Evolutionary conservation across 2,329 filamentous ascomycete genomes (phyloP).

Genomic region (Lasiodiplodia gonubiensis): DNA sequence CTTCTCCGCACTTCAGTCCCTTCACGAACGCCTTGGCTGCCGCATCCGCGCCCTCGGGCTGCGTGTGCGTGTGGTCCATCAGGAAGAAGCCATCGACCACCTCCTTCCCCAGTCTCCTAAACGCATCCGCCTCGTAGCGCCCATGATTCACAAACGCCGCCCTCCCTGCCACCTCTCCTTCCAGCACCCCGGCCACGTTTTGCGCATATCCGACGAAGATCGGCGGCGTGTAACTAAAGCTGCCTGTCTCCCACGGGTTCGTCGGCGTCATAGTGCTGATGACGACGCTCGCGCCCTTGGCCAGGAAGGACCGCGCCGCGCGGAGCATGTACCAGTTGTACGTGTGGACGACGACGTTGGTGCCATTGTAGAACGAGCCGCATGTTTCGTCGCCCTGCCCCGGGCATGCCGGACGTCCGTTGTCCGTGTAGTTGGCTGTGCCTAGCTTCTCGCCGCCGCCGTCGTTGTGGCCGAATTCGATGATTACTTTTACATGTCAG

Average conservation of each 20-base stretch:
- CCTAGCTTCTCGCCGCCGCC: slow-evolving; percentile 52
- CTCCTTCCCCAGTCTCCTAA: slow-evolving; percentile 55
- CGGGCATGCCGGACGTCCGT: slow-evolving; percentile 65
- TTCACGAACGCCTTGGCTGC: slow-evolving; percentile 65
- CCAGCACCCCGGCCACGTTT: slow-evolving; percentile 51
- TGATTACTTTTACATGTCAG: slow-evolving; percentile 56
- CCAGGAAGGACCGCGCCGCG: slow-evolving; percentile 59
- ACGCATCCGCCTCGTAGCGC: slow-evolving; percentile 62
- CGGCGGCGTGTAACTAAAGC: slow-evolving; percentile 54
- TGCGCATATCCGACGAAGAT: slow-evolving; percentile 64
- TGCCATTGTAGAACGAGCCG: slow-evolving; percentile 57
- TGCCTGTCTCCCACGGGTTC: slow-evolving; percentile 66
- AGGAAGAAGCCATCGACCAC: slow-evolving; percentile 62
- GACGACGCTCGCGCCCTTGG: slow-evolving; percentile 64
- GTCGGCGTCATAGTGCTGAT: slow-evolving; percentile 66
- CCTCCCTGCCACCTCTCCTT: slow-evolving; percentile 53
- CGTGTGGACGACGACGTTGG: slow-evolving; percentile 63
- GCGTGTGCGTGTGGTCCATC: slow-evolving; percentile 68
- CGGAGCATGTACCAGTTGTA: slow-evolving; percentile 66
- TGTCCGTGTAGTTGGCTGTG: slow-evolving; percentile 60
- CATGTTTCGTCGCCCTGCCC: slow-evolving; percentile 62
- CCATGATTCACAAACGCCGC: slow-evolving; percentile 64
- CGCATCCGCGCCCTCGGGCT: slow-evolving; percentile 60
- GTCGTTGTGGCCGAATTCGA: slow-evolving; percentile 77
- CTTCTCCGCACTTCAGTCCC: slow-evolving; percentile 58